Percentiles rank a stretch among this genome's conserved stretches.
These are phyloP conservation scores for Malus domestica DNA, from an alignment of 306 rosid genomes.

Conservation along the genomic window DNA sequence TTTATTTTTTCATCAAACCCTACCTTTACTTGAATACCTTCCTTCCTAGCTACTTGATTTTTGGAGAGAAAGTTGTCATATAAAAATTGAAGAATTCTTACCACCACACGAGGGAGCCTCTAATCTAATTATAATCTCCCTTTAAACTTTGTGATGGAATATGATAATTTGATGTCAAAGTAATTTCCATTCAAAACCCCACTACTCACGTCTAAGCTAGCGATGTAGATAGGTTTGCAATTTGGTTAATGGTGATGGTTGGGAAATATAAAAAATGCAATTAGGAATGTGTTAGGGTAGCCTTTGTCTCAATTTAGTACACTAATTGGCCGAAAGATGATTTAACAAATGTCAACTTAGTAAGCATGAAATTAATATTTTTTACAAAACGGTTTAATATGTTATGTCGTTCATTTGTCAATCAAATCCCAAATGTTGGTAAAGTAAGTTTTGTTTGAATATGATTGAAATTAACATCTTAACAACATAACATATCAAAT, in stretches of 20 bases:
- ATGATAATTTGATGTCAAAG: background rate
- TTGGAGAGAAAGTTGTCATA: background rate
- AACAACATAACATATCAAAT: background rate
- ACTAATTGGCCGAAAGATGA: conserved; percentile 16
- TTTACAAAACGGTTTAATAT: background rate
- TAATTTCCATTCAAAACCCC: background rate
- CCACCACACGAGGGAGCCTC: conserved; percentile 54
- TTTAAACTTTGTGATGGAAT: background rate
- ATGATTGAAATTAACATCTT: background rate
- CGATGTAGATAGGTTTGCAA: background rate
- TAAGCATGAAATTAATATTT: background rate
- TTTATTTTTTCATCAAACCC: background rate
- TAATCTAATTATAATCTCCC: conserved; percentile 25
- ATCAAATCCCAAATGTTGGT: background rate
- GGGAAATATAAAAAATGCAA: background rate
- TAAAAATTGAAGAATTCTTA: conserved; percentile 6
- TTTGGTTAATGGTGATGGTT: background rate
- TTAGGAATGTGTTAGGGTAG: background rate
- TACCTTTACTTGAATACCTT: conserved; percentile 30
- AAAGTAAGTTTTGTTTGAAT: background rate
- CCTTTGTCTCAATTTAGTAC: background rate
- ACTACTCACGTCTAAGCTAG: background rate
- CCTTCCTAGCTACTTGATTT: conserved; percentile 33
- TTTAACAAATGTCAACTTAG: conserved; percentile 1
- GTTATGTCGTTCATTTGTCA: background rate